phyloP scores from a whole-genome alignment of 108 stramenopile genomes.

The Skeletonema costatum region DNA sequence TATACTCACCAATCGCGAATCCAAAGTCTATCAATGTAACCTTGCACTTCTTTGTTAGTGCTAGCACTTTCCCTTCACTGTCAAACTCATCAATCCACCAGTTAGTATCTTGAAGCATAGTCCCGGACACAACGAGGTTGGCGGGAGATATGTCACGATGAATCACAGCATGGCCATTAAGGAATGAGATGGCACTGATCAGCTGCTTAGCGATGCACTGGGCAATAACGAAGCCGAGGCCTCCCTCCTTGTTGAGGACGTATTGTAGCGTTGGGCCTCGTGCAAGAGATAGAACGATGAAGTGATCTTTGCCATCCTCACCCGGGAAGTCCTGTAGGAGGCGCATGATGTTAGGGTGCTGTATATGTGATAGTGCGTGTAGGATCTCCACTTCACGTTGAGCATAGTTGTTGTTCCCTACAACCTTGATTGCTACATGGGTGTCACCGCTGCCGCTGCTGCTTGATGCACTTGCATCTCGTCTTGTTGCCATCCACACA shows the following conservation, averaged over 20 bases:
- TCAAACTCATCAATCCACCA: conserved; percentile 80
- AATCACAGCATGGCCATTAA: conserved; percentile 83
- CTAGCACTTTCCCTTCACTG: conserved; percentile 44
- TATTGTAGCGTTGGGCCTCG: conserved; percentile 76
- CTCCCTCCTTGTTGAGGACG: conserved; percentile 73
- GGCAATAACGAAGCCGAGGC: conserved; percentile 72
- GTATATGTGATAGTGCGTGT: conserved; percentile 50
- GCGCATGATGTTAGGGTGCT: conserved; percentile 82
- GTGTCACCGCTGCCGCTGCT: conserved; percentile 4
- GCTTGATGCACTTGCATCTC: not conserved
- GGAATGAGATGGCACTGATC: conserved; percentile 70
- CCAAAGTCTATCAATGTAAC: conserved; percentile 87
- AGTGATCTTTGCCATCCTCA: conserved; percentile 14
- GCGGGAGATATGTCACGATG: conserved; percentile 87
- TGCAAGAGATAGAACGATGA: conserved; percentile 31
- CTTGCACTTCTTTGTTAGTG: conserved; percentile 53
- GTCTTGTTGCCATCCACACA: conserved; percentile 76
- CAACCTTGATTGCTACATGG: conserved; percentile 82
- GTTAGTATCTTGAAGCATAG: conserved; percentile 27
- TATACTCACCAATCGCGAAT: conserved; percentile 49
- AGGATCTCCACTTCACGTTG: conserved; percentile 79
- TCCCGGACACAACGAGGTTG: conserved; percentile 55
- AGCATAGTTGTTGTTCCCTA: conserved; percentile 73
- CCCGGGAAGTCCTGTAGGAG: conserved; percentile 62
- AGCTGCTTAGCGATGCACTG: conserved; percentile 72